Conservation (phyloP, 805 yeast species). For the Cyberlindnera saturnus region DNA sequence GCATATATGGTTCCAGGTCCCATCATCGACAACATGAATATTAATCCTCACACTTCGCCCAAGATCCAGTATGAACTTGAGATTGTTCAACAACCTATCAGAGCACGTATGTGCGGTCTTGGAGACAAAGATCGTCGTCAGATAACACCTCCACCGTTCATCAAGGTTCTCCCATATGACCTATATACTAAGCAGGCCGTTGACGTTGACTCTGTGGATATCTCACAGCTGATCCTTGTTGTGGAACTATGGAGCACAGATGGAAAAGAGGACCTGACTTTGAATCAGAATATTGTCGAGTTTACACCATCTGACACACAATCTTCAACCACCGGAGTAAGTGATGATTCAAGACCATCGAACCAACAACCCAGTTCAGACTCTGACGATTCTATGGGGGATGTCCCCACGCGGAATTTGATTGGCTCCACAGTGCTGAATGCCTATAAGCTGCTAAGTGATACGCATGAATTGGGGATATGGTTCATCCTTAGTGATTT, state of each 20-base stretch:
- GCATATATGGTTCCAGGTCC: background rate
- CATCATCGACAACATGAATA: background rate
- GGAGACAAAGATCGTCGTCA: conserved; percentile 35
- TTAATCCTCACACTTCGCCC: background rate
- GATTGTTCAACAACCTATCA: conserved; percentile 37
- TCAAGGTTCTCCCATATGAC: conserved; percentile 18
- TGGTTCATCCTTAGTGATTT: conserved; percentile 39
- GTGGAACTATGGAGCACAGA: conserved; percentile 37
- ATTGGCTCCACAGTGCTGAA: conserved; percentile 35
- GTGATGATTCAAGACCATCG: background rate
- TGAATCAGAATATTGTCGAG: conserved; percentile 14
- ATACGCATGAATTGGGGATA: conserved; percentile 29
- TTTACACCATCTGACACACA: background rate
- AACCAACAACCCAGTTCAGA: conserved; percentile 1
- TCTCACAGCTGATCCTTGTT: conserved; percentile 29
- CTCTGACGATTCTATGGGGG: conserved; percentile 13
- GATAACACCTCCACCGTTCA: conserved; percentile 29
- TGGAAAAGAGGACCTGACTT: conserved; percentile 17
- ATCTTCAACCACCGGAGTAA: background rate
- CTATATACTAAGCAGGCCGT: conserved; percentile 20
- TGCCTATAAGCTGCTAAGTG: conserved; percentile 33
- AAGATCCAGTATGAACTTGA: conserved; percentile 16
- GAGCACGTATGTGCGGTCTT: conserved; percentile 42
- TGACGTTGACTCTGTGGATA: conserved; percentile 25
- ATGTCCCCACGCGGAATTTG: conserved; percentile 30